Percentiles rank a stretch among this genome's conserved stretches.
phyloP scores from a whole-genome alignment of 495 filamentous ascomycete genomes.

The Achaetomiella virescens region DNA sequence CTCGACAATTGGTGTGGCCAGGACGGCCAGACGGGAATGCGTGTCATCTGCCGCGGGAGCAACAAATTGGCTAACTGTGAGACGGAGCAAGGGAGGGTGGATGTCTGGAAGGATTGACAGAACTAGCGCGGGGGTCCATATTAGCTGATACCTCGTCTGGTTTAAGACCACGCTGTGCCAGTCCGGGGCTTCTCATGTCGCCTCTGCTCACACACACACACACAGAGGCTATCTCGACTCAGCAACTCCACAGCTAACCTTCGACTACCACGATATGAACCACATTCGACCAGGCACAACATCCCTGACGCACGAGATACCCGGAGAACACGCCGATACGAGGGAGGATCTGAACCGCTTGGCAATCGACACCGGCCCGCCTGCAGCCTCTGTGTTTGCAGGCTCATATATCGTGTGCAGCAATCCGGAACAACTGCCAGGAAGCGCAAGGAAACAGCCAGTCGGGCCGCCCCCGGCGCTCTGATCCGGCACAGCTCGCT shows the following conservation, averaged over 20 bases:
- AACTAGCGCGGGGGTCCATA: conserved; percentile 4
- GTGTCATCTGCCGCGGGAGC: conserved; percentile 14
- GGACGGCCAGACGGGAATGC: conserved; percentile 7
- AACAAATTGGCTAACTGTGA: conserved; percentile 7
- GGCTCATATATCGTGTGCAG: background rate
- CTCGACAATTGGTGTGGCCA: conserved; percentile 18
- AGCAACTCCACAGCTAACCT: background rate
- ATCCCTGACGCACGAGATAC: background rate
- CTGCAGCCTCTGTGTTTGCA: background rate
- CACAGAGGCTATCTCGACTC: background rate
- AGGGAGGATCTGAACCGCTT: background rate
- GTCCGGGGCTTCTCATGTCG: background rate
- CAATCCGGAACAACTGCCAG: background rate
- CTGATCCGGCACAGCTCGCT: background rate
- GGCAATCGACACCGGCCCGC: conserved; percentile 1
- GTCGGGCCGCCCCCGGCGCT: too few species aligned
- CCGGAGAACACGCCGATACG: background rate
- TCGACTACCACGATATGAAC: conserved; percentile 1
- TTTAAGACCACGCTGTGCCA: conserved; percentile 3
- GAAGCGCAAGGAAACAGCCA: background rate
- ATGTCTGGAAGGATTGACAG: conserved; percentile 3
- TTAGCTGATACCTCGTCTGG: conserved; percentile 7
- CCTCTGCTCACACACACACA: background rate
- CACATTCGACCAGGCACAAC: background rate
- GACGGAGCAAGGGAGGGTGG: background rate